phyloP scores from a whole-genome alignment of 768 basidiomycete genomes.

The Tricholoma bakamatsutake region DNA sequence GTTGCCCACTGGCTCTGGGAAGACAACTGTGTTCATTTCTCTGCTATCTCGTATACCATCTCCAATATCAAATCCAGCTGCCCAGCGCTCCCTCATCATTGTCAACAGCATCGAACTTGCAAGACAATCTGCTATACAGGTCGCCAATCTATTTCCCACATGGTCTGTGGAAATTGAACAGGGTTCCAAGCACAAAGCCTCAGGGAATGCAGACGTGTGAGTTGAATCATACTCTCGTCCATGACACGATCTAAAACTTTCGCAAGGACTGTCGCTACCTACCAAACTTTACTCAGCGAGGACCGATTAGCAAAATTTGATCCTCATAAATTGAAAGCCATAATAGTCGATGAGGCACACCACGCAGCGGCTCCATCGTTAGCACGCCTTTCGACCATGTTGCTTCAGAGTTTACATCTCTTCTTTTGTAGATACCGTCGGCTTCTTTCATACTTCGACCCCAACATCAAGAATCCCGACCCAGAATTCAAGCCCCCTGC shows the following conservation, averaged over 20 bases:
- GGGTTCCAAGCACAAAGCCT: conserved; percentile 65
- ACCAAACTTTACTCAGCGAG: conserved; percentile 71
- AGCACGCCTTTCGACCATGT: conserved; percentile 19
- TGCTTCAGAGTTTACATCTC: neutral
- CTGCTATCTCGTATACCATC: conserved; percentile 62
- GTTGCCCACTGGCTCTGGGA: conserved; percentile 79
- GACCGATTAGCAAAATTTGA: conserved; percentile 72
- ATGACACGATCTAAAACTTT: neutral
- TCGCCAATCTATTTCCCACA: conserved; percentile 55
- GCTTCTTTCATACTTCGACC: conserved; percentile 79
- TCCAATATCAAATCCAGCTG: conserved; percentile 34
- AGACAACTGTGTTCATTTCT: conserved; percentile 89
- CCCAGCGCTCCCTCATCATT: conserved; percentile 66
- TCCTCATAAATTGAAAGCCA: conserved; percentile 56
- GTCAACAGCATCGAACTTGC: conserved; percentile 91
- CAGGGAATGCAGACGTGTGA: conserved; percentile 82
- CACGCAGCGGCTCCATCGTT: conserved; percentile 92
- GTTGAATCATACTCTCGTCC: conserved; percentile 16
- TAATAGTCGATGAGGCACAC: conserved; percentile 92
- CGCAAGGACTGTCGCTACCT: conserved; percentile 78
- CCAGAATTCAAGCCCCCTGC: conserved; percentile 28
- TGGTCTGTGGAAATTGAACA: conserved; percentile 93
- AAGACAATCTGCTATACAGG: conserved; percentile 75
- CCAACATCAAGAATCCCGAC: conserved; percentile 54
- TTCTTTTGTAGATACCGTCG: conserved; percentile 55